A percentile compares a stretch with the other conserved stretches of the same genome.
Conservation (phyloP, 1,284 basidiomycete genomes). For the Cutaneotrichosporon daszewskae region DNA sequence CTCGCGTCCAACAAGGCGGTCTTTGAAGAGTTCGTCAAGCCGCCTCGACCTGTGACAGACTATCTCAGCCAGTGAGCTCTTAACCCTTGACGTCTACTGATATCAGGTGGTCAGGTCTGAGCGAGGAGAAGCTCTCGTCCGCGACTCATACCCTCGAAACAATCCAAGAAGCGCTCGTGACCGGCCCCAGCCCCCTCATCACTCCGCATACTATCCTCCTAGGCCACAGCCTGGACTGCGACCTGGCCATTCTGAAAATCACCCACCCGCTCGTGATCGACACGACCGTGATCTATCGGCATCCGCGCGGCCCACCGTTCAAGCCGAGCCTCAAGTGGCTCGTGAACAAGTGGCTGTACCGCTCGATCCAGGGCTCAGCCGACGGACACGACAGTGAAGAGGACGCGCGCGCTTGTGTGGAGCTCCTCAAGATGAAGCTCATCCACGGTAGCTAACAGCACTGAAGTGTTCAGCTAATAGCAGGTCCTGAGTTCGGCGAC, state of each 20-base stretch:
- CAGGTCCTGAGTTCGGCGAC: slow-evolving; percentile 73
- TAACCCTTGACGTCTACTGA: slow-evolving; percentile 4
- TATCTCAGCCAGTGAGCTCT: slow-evolving; percentile 77
- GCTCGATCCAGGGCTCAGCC: slow-evolving; percentile 69
- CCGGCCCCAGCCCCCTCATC: slow-evolving; percentile 49
- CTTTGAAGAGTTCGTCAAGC: slow-evolving; percentile 82
- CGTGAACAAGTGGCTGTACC: slow-evolving; percentile 78
- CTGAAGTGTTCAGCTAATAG: not conserved
- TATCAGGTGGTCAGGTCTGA: slow-evolving; percentile 81
- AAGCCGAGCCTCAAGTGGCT: slow-evolving; percentile 91
- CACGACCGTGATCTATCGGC: slow-evolving; percentile 79
- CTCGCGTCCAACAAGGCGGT: slow-evolving; percentile 62
- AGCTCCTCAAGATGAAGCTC: slow-evolving; percentile 73
- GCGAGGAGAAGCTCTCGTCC: slow-evolving; percentile 59
- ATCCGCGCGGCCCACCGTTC: slow-evolving; percentile 78
- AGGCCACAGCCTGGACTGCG: slow-evolving; percentile 90
- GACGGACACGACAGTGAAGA: slow-evolving; percentile 87
- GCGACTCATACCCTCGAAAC: slow-evolving; percentile 69
- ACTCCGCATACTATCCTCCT: slow-evolving; percentile 72
- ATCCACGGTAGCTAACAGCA: slow-evolving; percentile 54
- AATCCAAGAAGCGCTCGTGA: slow-evolving; percentile 65
- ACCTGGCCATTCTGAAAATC: slow-evolving; percentile 75
- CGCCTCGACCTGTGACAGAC: slow-evolving; percentile 70
- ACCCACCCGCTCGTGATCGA: slow-evolving; percentile 80
- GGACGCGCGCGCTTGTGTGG: slow-evolving; percentile 78